Percentiles rank a stretch among this genome's conserved stretches.
Conservation (phyloP, 2,329 filamentous ascomycete genomes). For the Xylariaceae sp. region DNA sequence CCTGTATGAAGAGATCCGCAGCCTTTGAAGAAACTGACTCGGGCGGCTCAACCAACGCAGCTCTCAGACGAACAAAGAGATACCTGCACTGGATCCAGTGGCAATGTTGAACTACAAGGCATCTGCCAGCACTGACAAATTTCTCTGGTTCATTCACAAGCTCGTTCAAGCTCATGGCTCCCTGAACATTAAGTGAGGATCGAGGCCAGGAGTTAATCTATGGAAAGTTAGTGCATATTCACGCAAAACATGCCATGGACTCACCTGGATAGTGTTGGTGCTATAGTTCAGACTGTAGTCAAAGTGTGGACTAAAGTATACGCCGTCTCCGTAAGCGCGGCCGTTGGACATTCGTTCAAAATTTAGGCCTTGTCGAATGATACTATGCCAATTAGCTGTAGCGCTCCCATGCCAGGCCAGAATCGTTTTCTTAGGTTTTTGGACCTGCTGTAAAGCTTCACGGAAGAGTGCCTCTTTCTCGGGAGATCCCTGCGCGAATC, state of each 20-base stretch:
- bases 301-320: slow-evolving; percentile 69
- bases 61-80: slow-evolving; percentile 54
- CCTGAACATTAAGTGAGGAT: slow-evolving; percentile 56
- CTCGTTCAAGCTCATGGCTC: slow-evolving; percentile 74
- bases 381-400: slow-evolving; percentile 81
- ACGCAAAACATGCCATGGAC: background rate
- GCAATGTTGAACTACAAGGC: slow-evolving; percentile 68
- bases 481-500: slow-evolving; percentile 81
- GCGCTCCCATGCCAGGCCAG: slow-evolving; percentile 85
- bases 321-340: slow-evolving; percentile 70
- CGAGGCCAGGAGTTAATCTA: slow-evolving; percentile 51
- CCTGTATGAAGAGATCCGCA: slow-evolving; percentile 18
- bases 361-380: slow-evolving; percentile 77
- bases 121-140: slow-evolving; percentile 53
- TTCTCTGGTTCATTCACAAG: slow-evolving; percentile 68
- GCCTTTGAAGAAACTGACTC: no score
- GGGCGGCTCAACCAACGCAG: background rate
- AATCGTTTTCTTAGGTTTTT: slow-evolving; percentile 48
- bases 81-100: slow-evolving; percentile 93
- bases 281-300: slow-evolving; percentile 46
- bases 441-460: slow-evolving; percentile 50
- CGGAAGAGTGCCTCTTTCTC: slow-evolving; percentile 79
- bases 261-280: background rate
- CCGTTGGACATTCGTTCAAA: slow-evolving; percentile 62
- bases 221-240: background rate